Base-by-base conservation (phyloP, 2,329 filamentous ascomycete species). In the Colletotrichum plurivorum region DNA sequence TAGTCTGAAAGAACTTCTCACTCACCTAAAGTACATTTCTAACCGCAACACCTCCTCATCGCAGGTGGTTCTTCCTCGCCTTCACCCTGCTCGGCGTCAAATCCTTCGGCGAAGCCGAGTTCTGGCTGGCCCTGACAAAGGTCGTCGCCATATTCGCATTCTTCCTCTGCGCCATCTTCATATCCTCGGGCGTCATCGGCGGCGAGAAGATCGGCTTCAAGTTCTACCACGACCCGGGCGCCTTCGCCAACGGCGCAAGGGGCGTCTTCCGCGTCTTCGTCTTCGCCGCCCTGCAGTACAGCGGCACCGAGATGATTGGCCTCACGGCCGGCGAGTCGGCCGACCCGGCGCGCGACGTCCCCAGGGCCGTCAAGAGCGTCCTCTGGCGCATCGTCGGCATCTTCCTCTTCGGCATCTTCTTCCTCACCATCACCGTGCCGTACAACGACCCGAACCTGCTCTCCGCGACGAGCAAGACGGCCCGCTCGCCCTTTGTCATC, bases 161-260 rank as follows among this genome's bases (percentile, higher is more conserved):
- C 75, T 90, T 92, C 64, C 83, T 92, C 43, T 81, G 91, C 54
- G 87, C 88, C 1, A 90, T 92, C 12, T 69, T 74, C 2, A 72
- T 66, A 63, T 72, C 64, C 16, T 67, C 63, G 0, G 73, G 73
- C n/a, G 72, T 63, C 36, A 71, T 73, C 36, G 71, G 72, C 16
- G 73, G 71, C 6, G 63, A 74, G 41, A 69, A 67, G 27, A 69
- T 73, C 25, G 73, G 73, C 10, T 73, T 71, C 57, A 52, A 57
- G 12, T 71, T 69, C 56, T 71, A 63, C 45, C 52, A 57, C 27
- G 36, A 62, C 16, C 48, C 60, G 53, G 73, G 73, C 27, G 72
- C 73, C 1, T 57, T 73, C 31, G 63, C 69, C 0, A 78, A 74
- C 36, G 73, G 69, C n/a, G 71, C 73, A 62, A 66, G 66, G 41